Conservation (phyloP, 805 yeast species). For the Ogataea naganishii region DNA sequence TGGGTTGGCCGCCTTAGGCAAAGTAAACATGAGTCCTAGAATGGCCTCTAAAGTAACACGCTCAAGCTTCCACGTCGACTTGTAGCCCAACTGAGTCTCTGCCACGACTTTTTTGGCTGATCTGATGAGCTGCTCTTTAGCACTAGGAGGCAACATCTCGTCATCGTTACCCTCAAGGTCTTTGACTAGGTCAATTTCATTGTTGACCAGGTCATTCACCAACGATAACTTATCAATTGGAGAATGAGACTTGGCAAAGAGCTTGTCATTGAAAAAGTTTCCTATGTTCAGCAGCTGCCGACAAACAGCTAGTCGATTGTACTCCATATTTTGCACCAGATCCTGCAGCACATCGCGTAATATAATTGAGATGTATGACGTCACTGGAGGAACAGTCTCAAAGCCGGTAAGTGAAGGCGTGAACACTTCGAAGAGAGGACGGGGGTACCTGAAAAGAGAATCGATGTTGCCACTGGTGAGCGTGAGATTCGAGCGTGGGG, state of each 20-base stretch:
- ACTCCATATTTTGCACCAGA: slow-evolving; percentile 70
- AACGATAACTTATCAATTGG: slow-evolving; percentile 60
- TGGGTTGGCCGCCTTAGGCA: slow-evolving; percentile 61
- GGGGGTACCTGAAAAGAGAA: slow-evolving; percentile 57
- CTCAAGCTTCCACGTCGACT: slow-evolving; percentile 83
- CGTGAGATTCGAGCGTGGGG: slow-evolving; percentile 25
- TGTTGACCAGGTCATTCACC: slow-evolving; percentile 25
- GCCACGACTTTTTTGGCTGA: slow-evolving; percentile 28
- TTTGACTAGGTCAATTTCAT: slow-evolving; percentile 27
- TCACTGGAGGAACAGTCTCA: slow-evolving; percentile 56
- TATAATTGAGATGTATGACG: slow-evolving; percentile 46
- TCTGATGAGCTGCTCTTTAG: slow-evolving; percentile 18
- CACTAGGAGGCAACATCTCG: slow-evolving; percentile 12
- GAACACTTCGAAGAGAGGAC: slow-evolving; percentile 55
- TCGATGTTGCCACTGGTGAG: slow-evolving; percentile 45
- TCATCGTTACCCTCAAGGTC: slow-evolving; percentile 19
- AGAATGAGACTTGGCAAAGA: slow-evolving; percentile 68
- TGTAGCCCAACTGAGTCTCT: slow-evolving; percentile 28
- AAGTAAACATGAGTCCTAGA: slow-evolving; percentile 63
- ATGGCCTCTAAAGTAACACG: slow-evolving; percentile 82
- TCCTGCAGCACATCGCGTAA: slow-evolving; percentile 73
- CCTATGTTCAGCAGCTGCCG: slow-evolving; percentile 73
- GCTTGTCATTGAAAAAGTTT: slow-evolving; percentile 54
- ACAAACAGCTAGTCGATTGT: slow-evolving; percentile 81
- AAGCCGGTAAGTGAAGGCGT: slow-evolving; percentile 38